These are phyloP conservation scores for Lichtheimia corymbifera DNA, from an alignment of 371 early-diverging fungal species.

Conservation along the genomic window DNA sequence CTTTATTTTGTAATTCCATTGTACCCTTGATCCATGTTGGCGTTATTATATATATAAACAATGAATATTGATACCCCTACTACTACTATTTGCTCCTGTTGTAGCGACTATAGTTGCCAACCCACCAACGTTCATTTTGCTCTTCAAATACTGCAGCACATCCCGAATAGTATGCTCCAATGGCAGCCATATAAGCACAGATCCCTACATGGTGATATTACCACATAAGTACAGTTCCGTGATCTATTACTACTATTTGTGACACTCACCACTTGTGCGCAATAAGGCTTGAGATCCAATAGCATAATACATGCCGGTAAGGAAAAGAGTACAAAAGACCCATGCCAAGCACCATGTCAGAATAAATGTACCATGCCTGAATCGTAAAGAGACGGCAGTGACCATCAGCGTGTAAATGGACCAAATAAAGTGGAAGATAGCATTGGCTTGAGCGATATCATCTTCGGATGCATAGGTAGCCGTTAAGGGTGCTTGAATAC, in stretches of 20 bases:
- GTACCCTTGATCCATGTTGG: too few relatives aligned
- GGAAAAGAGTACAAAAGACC: conserved; percentile 12
- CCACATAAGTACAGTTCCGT: neutral
- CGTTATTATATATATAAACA: too few relatives aligned
- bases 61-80: neutral
- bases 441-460: conserved; percentile 30
- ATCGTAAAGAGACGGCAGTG: conserved; percentile 32
- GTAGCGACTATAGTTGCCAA: conserved; percentile 26
- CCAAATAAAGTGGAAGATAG: conserved; percentile 43
- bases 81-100: neutral
- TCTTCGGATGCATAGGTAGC: conserved; percentile 22
- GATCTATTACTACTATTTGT: neutral
- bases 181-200: conserved; percentile 35
- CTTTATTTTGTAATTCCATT: too few relatives aligned
- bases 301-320: conserved; percentile 10
- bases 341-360: conserved; percentile 28
- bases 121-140: conserved; percentile 75
- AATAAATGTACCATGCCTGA: conserved; percentile 30
- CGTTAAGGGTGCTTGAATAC: conserved; percentile 23
- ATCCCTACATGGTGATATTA: conserved; percentile 19
- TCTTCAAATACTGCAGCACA: conserved; percentile 39
- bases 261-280: conserved; percentile 15
- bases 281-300: conserved; percentile 3
- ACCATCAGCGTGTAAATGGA: conserved; percentile 43
- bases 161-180: conserved; percentile 47